Evolutionary conservation across 495 filamentous ascomycete species (phyloP).

Genomic region (Massariosphaeria phaeospora): DNA sequence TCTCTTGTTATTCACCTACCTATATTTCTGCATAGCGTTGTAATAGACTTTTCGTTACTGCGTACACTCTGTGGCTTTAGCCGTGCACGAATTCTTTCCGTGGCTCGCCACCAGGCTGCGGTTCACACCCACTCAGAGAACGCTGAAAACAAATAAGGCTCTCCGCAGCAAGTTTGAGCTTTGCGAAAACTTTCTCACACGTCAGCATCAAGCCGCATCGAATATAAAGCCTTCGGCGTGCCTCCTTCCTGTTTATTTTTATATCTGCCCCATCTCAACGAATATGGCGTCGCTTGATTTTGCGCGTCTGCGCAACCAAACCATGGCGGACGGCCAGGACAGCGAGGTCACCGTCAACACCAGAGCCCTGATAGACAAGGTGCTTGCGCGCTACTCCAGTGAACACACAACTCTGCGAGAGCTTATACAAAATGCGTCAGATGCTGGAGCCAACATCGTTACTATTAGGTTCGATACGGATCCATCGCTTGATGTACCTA

Average conservation of each 20-base stretch:
- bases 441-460: conserved; percentile 85
- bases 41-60: too few species aligned
- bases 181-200: too few species aligned
- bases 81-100: conserved; percentile 3
- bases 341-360: conserved; percentile 99
- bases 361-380: conserved; percentile 93
- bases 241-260: too few species aligned
- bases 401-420: conserved; percentile 86
- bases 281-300: conserved; percentile 64
- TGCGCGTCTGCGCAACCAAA: conserved; percentile 75
- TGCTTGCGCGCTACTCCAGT: conserved; percentile 88
- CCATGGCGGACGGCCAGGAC: conserved; percentile 76
- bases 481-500: conserved; percentile 69
- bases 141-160: too few species aligned
- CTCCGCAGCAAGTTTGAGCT: too few species aligned
- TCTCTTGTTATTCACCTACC: too few species aligned
- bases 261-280: neutral
- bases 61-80: conserved; percentile 4
- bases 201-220: neutral
- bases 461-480: conserved; percentile 85
- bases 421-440: conserved; percentile 95
- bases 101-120: conserved; percentile 23
- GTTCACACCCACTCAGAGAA: too few species aligned
- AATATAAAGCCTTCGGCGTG: too few species aligned
- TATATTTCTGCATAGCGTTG: too few species aligned